Evolutionary conservation across 345 rosid species (phyloP).

Genomic region (Theobroma cacao): DNA sequence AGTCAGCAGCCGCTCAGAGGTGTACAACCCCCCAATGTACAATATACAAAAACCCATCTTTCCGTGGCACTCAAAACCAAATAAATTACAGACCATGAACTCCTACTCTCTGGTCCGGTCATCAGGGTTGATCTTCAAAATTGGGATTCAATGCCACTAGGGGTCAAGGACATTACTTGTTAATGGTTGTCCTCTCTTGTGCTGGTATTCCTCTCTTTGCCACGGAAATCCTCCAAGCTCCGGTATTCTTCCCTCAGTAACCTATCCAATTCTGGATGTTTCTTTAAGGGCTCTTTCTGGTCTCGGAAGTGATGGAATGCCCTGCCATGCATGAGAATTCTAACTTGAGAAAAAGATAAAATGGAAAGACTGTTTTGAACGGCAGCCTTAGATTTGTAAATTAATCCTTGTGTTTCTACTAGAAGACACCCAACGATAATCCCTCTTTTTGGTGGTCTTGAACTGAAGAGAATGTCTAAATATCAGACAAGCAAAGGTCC

Average conservation of each 20-base stretch:
- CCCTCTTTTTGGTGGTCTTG: neutral
- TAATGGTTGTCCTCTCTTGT: constrained; percentile 38
- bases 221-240: constrained; percentile 68
- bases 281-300: constrained; percentile 50
- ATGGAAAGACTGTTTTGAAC: neutral
- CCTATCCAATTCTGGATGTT: constrained; percentile 77
- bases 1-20: constrained; percentile 16
- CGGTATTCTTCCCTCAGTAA: constrained; percentile 66
- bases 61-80: constrained; percentile 15
- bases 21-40: constrained; percentile 22
- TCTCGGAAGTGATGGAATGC: constrained; percentile 91
- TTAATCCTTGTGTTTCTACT: neutral
- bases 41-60: constrained; percentile 24
- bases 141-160: constrained; percentile 18
- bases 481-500: neutral
- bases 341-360: neutral
- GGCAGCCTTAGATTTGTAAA: neutral
- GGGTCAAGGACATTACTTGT: neutral
- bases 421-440: neutral
- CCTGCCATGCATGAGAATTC: constrained; percentile 39
- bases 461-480: neutral
- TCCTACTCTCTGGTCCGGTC: constrained; percentile 17
- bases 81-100: constrained; percentile 1
- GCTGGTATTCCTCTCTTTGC: constrained; percentile 38
- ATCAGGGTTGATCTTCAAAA: constrained; percentile 38